A percentile compares a stretch with the other conserved stretches of the same genome.
These are phyloP conservation scores for Carex kokanica DNA, from an alignment of 176 grass and related monocot species.

Conservation along the genomic window DNA sequence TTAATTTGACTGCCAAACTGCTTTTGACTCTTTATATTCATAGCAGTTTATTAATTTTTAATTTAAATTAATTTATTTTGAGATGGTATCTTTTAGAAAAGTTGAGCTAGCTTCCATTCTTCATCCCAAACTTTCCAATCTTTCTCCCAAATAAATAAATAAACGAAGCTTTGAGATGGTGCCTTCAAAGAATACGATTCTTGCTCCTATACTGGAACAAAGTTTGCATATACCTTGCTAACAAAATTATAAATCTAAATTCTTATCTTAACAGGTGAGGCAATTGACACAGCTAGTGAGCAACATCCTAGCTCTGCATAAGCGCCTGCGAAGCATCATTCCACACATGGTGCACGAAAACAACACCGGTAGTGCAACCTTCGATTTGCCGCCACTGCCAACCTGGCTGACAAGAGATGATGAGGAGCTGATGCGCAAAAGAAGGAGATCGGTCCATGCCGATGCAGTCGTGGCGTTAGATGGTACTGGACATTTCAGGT, in stretches of 20 bases:
- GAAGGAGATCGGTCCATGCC: slow-evolving; percentile 27
- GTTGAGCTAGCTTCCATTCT: background rate
- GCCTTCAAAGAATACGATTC: background rate
- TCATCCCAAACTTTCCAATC: background rate
- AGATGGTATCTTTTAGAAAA: background rate
- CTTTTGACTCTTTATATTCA: background rate
- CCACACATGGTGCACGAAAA: slow-evolving; percentile 34
- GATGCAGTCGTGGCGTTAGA: slow-evolving; percentile 83
- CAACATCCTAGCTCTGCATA: slow-evolving; percentile 84
- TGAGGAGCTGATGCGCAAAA: slow-evolving; percentile 4
- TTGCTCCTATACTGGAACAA: background rate
- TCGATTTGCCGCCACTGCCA: slow-evolving; percentile 56
- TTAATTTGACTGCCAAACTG: background rate
- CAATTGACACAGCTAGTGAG: slow-evolving; percentile 68
- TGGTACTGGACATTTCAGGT: slow-evolving; percentile 68
- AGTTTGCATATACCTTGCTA: background rate
- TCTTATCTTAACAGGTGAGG: slow-evolving; percentile 23
- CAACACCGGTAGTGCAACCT: background rate
- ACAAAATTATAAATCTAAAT: background rate
- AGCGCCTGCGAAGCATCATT: slow-evolving; percentile 51
- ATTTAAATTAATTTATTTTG: background rate
- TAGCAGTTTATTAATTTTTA: background rate
- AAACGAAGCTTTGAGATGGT: background rate
- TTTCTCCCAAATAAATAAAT: background rate
- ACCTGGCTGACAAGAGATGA: slow-evolving; percentile 47